Evolutionary conservation across 495 filamentous ascomycete genomes (phyloP).

Genomic region (Daldinia loculata): DNA sequence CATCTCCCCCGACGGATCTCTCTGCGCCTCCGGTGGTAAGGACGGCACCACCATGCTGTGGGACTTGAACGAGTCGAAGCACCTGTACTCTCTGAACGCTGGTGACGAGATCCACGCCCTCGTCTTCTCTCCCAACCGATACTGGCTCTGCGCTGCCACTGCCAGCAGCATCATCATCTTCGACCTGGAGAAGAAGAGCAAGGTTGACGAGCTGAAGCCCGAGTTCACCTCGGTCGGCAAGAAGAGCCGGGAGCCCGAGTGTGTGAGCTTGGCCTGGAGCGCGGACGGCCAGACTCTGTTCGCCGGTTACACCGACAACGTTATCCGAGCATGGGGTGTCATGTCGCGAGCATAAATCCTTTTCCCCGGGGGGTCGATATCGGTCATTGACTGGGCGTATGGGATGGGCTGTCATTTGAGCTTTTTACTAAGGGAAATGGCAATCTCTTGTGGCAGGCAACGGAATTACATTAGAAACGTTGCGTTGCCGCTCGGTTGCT

Average conservation of each 20-base stretch:
- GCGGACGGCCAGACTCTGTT: conserved; percentile 99
- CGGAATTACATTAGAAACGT: conserved; percentile 41
- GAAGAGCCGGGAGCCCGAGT: conserved; percentile 99
- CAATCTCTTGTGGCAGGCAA: conserved; percentile 43
- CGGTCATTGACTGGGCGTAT: conserved; percentile 51
- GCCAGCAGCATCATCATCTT: conserved; percentile 99
- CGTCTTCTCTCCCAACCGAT: conserved; percentile 99
- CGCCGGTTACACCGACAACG: conserved; percentile 99
- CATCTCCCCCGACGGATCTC: conserved; percentile 98
- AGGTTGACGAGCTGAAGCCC: conserved; percentile 99
- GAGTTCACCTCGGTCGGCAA: conserved; percentile 96
- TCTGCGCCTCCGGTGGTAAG: conserved; percentile 99
- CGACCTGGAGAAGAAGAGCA: conserved; percentile 99
- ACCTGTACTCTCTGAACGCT: conserved; percentile 99
- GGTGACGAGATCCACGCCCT: conserved; percentile 99
- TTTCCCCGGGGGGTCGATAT: conserved; percentile 39
- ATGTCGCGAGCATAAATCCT: conserved; percentile 73
- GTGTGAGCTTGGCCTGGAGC: conserved; percentile 94
- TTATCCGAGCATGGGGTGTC: conserved; percentile 99
- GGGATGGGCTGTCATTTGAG: conserved; percentile 50
- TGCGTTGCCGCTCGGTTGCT: conserved; percentile 43
- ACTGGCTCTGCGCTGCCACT: conserved; percentile 99
- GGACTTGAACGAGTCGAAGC: conserved; percentile 99
- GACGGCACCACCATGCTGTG: conserved; percentile 99
- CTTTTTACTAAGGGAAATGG: conserved; percentile 47